Evolutionary conservation across 768 basidiomycete genomes (phyloP).

Genomic region (Amanita exitialis): DNA sequence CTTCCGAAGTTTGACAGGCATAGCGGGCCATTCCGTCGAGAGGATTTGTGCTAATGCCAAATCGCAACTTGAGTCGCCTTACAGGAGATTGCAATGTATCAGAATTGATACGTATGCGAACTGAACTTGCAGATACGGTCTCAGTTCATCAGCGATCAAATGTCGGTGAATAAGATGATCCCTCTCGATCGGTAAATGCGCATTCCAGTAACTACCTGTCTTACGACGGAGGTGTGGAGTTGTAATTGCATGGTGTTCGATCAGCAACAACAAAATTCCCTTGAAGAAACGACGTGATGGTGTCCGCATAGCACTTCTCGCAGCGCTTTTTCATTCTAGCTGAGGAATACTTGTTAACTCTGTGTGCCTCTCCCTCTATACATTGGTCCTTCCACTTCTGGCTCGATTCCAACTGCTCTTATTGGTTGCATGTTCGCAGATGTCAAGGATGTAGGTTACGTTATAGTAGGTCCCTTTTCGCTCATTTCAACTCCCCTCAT

Average conservation of each 20-base stretch:
- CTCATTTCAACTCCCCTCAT: neutral
- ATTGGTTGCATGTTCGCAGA: constrained; percentile 43
- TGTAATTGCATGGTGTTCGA: neutral
- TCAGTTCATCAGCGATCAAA: neutral
- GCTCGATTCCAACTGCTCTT: constrained; percentile 21
- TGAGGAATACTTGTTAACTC: constrained; percentile 7
- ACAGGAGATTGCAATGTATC: neutral
- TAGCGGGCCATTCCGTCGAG: constrained; percentile 23
- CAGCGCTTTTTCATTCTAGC: constrained; percentile 7
- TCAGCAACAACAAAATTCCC: neutral
- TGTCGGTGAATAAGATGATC: constrained; percentile 1
- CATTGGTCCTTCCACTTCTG: constrained; percentile 11
- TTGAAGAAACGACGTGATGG: constrained; percentile 2
- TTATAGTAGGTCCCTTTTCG: constrained; percentile 58
- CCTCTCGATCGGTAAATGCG: constrained; percentile 4
- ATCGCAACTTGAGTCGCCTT: constrained; percentile 11
- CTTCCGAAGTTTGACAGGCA: constrained; percentile 31
- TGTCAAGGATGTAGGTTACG: constrained; percentile 98
- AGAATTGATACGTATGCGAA: neutral
- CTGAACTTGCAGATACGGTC: neutral
- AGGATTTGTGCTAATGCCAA: constrained; percentile 18
- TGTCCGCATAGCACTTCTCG: constrained; percentile 10
- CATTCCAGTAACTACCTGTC: constrained; percentile 3
- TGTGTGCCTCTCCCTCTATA: constrained; percentile 22
- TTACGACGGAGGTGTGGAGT: constrained; percentile 4